A percentile compares a stretch with the other conserved stretches of the same genome.
Evolutionary conservation across 768 basidiomycete species (phyloP).

Genomic region (Vishniacozyma victoriae): DNA sequence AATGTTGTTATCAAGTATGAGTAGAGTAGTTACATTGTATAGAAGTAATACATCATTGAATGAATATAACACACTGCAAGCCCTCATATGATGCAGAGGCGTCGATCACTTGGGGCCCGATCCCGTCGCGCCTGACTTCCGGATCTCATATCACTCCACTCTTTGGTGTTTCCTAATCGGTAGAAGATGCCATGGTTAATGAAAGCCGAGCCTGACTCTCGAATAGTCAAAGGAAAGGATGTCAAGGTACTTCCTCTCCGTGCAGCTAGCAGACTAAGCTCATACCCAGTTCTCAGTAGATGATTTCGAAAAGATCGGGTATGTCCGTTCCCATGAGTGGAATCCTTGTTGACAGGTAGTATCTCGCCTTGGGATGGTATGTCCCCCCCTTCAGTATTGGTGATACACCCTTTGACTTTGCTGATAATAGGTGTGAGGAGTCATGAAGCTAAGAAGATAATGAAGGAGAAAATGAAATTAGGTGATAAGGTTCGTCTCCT

Average conservation of each 20-base stretch:
- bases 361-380: constrained; percentile 44
- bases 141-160: too few relatives aligned
- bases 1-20: constrained; percentile 46
- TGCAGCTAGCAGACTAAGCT: not conserved
- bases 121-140: too few relatives aligned
- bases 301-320: constrained; percentile 45
- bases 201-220: constrained; percentile 48
- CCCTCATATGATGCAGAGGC: too few relatives aligned
- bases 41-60: not conserved
- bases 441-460: constrained; percentile 45
- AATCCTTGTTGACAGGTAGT: constrained; percentile 2
- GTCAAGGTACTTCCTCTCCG: constrained; percentile 41
- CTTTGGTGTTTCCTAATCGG: too few relatives aligned
- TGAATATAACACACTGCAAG: too few relatives aligned
- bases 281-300: constrained; percentile 44
- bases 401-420: not conserved
- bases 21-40: not conserved
- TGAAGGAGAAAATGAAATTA: constrained; percentile 44
- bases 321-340: not conserved
- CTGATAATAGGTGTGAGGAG: constrained; percentile 34
- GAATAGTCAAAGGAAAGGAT: constrained; percentile 47
- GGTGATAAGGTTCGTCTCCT: constrained; percentile 39
- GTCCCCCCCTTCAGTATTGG: not conserved
- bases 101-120: too few relatives aligned
- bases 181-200: constrained; percentile 46